Percentiles rank a stretch among this genome's conserved stretches.
Conservation (phyloP, 768 basidiomycete genomes). For the Chalciporus piperatus region DNA sequence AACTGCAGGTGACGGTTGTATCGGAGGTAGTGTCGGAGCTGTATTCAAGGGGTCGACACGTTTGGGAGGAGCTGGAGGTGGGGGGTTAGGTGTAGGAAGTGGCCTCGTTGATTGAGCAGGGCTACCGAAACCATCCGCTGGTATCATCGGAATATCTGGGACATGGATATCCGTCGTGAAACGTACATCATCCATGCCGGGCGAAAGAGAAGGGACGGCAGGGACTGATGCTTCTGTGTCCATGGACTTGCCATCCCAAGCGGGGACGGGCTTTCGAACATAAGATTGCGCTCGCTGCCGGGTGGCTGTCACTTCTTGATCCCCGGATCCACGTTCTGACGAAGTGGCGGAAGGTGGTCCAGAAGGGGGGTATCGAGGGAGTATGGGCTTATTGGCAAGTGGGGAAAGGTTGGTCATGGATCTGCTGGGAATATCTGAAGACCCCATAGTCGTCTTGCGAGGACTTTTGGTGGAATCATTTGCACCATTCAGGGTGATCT, state of each 20-base stretch:
- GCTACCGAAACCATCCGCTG: slow-evolving; percentile 1
- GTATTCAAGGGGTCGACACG: slow-evolving; percentile 1
- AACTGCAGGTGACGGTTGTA: slow-evolving; percentile 3
- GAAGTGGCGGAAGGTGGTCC: slow-evolving; percentile 47
- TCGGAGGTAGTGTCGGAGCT: neutral
- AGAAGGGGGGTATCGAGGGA: slow-evolving; percentile 50
- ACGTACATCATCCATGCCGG: slow-evolving; percentile 4
- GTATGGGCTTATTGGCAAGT: slow-evolving; percentile 57
- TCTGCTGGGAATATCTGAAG: slow-evolving; percentile 24
- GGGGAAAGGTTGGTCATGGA: slow-evolving; percentile 44
- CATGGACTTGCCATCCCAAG: slow-evolving; percentile 15
- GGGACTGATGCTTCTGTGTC: slow-evolving; percentile 8
- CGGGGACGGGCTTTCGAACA: slow-evolving; percentile 19
- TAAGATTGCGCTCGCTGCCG: slow-evolving; percentile 30
- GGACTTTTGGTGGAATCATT: slow-evolving; percentile 27
- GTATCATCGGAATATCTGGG: neutral
- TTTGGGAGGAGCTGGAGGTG: slow-evolving; percentile 6
- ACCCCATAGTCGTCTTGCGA: slow-evolving; percentile 32
- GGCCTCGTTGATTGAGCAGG: slow-evolving; percentile 1
- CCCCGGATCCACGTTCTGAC: slow-evolving; percentile 29
- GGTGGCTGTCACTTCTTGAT: slow-evolving; percentile 14
- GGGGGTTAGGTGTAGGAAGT: slow-evolving; percentile 1
- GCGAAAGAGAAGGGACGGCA: slow-evolving; percentile 5
- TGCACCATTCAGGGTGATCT: slow-evolving; percentile 50
- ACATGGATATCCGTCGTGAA: neutral